phyloP scores from a whole-genome alignment of 1,139 yeast genomes.

The Scheffersomyces quercinus region DNA sequence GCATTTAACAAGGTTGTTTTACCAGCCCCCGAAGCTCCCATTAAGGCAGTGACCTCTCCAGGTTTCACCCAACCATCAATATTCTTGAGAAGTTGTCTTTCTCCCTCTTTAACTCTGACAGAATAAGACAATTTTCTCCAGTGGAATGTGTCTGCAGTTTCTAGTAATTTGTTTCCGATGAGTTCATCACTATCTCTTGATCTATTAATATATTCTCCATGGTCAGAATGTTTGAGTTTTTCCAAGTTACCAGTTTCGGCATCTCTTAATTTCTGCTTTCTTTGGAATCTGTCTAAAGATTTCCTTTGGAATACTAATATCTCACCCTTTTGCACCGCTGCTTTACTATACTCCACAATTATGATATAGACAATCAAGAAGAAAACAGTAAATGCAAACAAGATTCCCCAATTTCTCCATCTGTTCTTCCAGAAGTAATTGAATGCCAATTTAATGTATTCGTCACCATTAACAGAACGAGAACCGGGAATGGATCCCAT shows the following conservation, averaged over 20 bases:
- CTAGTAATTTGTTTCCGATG: background rate
- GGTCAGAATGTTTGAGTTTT: slow-evolving; percentile 1
- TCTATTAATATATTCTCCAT: background rate
- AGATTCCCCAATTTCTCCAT: slow-evolving; percentile 56
- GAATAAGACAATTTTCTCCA: slow-evolving; percentile 19
- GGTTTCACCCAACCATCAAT: slow-evolving; percentile 22
- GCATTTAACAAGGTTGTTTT: slow-evolving; percentile 14
- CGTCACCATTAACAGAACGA: slow-evolving; percentile 46
- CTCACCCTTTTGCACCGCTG: slow-evolving; percentile 42
- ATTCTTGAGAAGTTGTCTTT: slow-evolving; percentile 17
- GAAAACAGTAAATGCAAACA: slow-evolving; percentile 41
- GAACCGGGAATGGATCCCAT: slow-evolving; percentile 41
- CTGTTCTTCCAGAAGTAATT: slow-evolving; percentile 38
- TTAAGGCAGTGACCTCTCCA: slow-evolving; percentile 18
- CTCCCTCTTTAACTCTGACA: slow-evolving; percentile 17
- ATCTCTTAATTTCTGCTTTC: slow-evolving; percentile 8
- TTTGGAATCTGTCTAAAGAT: slow-evolving; percentile 16
- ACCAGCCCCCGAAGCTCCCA: slow-evolving; percentile 17
- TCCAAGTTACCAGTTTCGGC: slow-evolving; percentile 3
- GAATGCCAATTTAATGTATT: slow-evolving; percentile 35
- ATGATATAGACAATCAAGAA: slow-evolving; percentile 34
- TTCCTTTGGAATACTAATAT: slow-evolving; percentile 36
- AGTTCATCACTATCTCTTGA: slow-evolving; percentile 1
- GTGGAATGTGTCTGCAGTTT: slow-evolving; percentile 13
- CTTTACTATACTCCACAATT: slow-evolving; percentile 38